Evolutionary conservation across 2,329 filamentous ascomycete genomes (phyloP).

Genomic region (Chaetomiaceae sp.): DNA sequence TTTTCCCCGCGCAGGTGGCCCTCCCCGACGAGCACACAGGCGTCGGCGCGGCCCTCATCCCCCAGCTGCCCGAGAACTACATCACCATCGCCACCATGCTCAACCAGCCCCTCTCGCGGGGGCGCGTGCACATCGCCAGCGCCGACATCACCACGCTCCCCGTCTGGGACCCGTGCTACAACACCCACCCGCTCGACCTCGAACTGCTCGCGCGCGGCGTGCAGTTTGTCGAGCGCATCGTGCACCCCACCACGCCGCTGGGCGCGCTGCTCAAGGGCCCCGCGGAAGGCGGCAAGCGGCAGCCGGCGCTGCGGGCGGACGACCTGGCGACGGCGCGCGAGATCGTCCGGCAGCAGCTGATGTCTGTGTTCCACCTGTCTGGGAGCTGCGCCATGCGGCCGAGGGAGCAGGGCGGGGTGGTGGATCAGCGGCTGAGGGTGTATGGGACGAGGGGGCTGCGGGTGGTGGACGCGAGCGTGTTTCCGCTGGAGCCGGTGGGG

Average conservation of each 20-base stretch:
- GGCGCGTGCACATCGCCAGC: constrained; percentile 50
- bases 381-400: constrained; percentile 37
- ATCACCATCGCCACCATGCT: constrained; percentile 52
- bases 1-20: constrained; percentile 29
- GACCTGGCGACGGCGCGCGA: constrained; percentile 32
- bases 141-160: constrained; percentile 36
- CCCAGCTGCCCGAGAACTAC: constrained; percentile 40
- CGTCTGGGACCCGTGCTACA: constrained; percentile 50
- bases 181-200: constrained; percentile 50
- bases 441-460: constrained; percentile 18
- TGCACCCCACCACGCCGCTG: constrained; percentile 35
- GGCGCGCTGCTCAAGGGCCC: constrained; percentile 37
- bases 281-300: constrained; percentile 32
- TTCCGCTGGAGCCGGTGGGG: constrained; percentile 21
- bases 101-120: constrained; percentile 56
- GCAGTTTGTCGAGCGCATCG: constrained; percentile 35
- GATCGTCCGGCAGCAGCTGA: constrained; percentile 30
- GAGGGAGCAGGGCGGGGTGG: constrained; percentile 18
- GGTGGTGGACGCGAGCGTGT: constrained; percentile 21
- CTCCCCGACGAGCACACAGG: constrained; percentile 20
- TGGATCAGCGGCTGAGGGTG: constrained; percentile 16
- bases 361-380: constrained; percentile 41
- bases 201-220: constrained; percentile 43
- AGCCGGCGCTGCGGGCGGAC: constrained; percentile 29
- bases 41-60: constrained; percentile 27